Conservation (phyloP, 2,329 filamentous ascomycete species). For the Calonectria ilicicola region DNA sequence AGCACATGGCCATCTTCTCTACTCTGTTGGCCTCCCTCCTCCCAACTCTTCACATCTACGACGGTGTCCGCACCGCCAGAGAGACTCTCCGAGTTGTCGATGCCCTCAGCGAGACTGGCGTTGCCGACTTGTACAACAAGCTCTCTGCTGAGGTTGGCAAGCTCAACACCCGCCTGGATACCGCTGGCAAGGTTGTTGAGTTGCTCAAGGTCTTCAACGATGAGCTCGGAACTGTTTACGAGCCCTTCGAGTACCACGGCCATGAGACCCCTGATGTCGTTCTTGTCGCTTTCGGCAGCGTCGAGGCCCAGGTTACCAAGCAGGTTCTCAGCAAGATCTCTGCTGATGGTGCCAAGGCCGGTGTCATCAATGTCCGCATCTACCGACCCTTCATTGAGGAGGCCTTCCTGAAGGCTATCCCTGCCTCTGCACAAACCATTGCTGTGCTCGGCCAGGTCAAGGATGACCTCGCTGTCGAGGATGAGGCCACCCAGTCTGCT, state of each 20-base stretch:
- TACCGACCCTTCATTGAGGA: slow-evolving; percentile 97
- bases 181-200: slow-evolving; percentile 77
- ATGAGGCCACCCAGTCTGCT: slow-evolving; percentile 82
- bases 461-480: slow-evolving; percentile 78
- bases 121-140: slow-evolving; percentile 77
- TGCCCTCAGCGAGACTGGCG: slow-evolving; percentile 77
- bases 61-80: slow-evolving; percentile 84
- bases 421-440: slow-evolving; percentile 79
- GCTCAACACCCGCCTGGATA: slow-evolving; percentile 77
- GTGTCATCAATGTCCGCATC: slow-evolving; percentile 90
- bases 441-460: slow-evolving; percentile 91
- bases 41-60: slow-evolving; percentile 90
- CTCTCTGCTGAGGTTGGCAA: slow-evolving; percentile 72
- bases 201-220: slow-evolving; percentile 83
- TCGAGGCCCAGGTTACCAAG: slow-evolving; percentile 86
- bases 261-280: slow-evolving; percentile 84
- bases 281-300: slow-evolving; percentile 91
- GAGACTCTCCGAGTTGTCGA: slow-evolving; percentile 88
- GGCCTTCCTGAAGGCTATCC: slow-evolving; percentile 86
- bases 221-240: slow-evolving; percentile 93
- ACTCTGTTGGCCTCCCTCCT: slow-evolving; percentile 82
- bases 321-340: slow-evolving; percentile 83
- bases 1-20: slow-evolving; percentile 94
- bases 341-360: slow-evolving; percentile 80
- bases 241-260: slow-evolving; percentile 93